Conservation (phyloP, 2,329 filamentous ascomycete species). For the Botryotinia convoluta region DNA sequence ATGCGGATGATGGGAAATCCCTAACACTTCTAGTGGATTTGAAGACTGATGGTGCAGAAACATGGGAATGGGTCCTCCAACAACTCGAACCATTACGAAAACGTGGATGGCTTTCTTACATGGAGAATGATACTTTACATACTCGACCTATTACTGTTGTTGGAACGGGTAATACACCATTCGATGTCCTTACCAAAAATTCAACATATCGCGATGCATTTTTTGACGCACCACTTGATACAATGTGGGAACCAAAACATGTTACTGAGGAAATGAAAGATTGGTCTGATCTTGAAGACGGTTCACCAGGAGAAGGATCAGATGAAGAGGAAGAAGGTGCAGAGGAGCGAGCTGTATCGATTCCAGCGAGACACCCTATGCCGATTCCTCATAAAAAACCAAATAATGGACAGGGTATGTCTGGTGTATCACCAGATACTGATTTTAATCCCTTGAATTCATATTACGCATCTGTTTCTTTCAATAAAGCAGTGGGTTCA, state of each 20-base stretch:
- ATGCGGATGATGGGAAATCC: slow-evolving; percentile 50
- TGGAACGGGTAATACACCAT: slow-evolving; percentile 62
- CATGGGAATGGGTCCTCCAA: slow-evolving; percentile 51
- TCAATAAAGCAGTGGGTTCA: slow-evolving; percentile 51
- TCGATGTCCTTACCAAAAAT: slow-evolving; percentile 53
- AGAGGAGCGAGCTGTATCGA: slow-evolving; percentile 26
- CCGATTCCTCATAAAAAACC: slow-evolving; percentile 4
- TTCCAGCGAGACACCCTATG: neutral
- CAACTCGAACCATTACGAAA: slow-evolving; percentile 59
- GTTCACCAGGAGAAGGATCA: slow-evolving; percentile 14
- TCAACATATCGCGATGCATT: slow-evolving; percentile 58
- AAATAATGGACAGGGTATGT: slow-evolving; percentile 44
- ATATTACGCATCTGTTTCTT: slow-evolving; percentile 63
- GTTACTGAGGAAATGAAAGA: slow-evolving; percentile 18
- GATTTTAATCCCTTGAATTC: slow-evolving; percentile 55
- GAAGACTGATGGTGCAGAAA: slow-evolving; percentile 55
- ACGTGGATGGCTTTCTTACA: slow-evolving; percentile 55
- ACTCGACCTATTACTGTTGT: slow-evolving; percentile 64
- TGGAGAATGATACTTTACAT: slow-evolving; percentile 50
- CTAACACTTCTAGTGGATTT: slow-evolving; percentile 67
- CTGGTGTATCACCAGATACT: slow-evolving; percentile 40
- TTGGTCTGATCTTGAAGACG: slow-evolving; percentile 21
- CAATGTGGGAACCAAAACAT: slow-evolving; percentile 40
- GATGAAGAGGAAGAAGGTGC: slow-evolving; percentile 28
- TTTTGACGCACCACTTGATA: slow-evolving; percentile 61